Evolutionary conservation across 1,284 basidiomycete species (phyloP).

Genomic region (Melampsora abietis-canadensis): DNA sequence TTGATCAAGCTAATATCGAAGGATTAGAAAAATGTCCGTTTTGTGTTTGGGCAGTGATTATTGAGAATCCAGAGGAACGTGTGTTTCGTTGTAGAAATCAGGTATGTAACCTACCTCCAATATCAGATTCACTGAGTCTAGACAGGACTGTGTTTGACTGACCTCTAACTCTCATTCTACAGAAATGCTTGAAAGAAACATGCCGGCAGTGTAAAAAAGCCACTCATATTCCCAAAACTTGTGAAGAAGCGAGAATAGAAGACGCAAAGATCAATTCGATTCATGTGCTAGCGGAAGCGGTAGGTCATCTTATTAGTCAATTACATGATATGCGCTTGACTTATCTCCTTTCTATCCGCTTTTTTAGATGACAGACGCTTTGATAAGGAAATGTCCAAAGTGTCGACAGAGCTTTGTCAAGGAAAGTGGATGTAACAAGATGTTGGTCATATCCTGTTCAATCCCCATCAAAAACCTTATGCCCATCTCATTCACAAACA

Average conservation of each 20-base stretch:
- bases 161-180: no score
- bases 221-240: constrained; percentile 81
- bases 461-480: no score
- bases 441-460: constrained; percentile 10
- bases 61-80: constrained; percentile 72
- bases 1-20: constrained; percentile 49
- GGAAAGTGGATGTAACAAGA: constrained; percentile 59
- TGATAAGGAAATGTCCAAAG: constrained; percentile 78
- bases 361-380: constrained; percentile 59
- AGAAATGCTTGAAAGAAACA: constrained; percentile 65
- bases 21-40: constrained; percentile 77
- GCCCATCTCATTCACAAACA: background rate
- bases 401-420: constrained; percentile 56
- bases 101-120: constrained; percentile 50
- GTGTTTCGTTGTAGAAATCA: constrained; percentile 72
- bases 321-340: background rate
- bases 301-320: constrained; percentile 57
- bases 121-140: background rate
- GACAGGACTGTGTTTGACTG: no score
- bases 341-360: background rate
- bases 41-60: constrained; percentile 75
- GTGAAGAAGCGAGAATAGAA: constrained; percentile 73
- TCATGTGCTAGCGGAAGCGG: constrained; percentile 79
- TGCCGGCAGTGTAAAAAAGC: constrained; percentile 72
- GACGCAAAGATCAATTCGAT: constrained; percentile 69